Evolutionary conservation across 2,329 filamentous ascomycete genomes (phyloP), one percentile per base, ranked within the genome.

Genomic region (Myotisia sp.): DNA sequence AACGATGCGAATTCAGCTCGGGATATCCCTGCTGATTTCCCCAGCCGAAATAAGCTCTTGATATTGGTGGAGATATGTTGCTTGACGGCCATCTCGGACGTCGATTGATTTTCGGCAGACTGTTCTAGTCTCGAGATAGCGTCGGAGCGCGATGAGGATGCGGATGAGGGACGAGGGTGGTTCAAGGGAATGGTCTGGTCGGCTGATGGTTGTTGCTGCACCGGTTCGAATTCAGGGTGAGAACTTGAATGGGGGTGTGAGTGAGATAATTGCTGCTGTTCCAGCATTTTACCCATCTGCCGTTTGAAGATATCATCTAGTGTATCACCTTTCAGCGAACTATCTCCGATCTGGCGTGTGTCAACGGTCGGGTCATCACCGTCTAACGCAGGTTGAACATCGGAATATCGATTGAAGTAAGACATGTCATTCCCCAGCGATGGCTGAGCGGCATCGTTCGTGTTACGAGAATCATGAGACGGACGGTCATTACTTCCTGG

Each of bases 311-410:
- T 45, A 27, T 46, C 51, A 24, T 56, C 50, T 10, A 73, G 49
- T 4, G 64, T 53, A 37, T 71, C 58, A 16, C 71, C 71, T 29
- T 66, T 63, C 20, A 76, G 53, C 0, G 70, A 71, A 4, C 69
- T 70, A 12, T 66, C 56, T 9, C 59, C 62, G 2, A 64, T 49
- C 29, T 58, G 55, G 13, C 55, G 50, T 27, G 62, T 51, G 31
- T 68, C 64, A 48, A 74, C 70, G 32, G 68, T 64, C 10, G 72
- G 71, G 43, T 77, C 73, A 44, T 76, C 67, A 23, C 62, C 64
- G 45, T 78, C 74, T 54, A 78, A 61, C 2, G 71, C 72, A 5
- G 73, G 74, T 45, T 78, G 74, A 7, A 78, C 73, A 39, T 73
- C 66, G 26, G 63, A 65, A 47, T 78, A 78, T 26, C 66, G 65